Evolutionary conservation across 1,139 yeast species (phyloP), one percentile per base, ranked within the genome.

Genomic region (Lodderomyces beijingensis): DNA sequence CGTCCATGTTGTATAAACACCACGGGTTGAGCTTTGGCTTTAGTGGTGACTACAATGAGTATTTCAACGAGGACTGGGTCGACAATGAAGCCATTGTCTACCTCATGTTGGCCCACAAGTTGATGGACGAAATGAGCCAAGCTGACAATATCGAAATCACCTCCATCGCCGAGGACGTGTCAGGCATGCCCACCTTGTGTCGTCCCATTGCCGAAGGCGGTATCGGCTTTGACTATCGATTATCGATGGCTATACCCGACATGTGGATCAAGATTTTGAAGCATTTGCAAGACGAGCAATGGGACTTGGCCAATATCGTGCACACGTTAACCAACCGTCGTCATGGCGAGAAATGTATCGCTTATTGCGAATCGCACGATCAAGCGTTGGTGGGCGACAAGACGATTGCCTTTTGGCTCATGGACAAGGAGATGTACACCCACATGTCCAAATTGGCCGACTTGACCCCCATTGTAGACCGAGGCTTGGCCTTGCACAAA

Each of bases 401-500:
- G 58, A 87, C 96, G 1, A 62, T 91, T 42, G 97, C 97, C 0
- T 91, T 91, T 53, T 91, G 98, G 98, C 70, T 91, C 39, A 91
- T 91, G 97, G 98, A 91, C 60, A 88, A 91, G 43, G 95, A 89
- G 46, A 88, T 91, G 98, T 91, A 91, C 59, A 89, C 97, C 27
- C 79, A 89, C 59, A 91, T 91, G 98, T 82, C 95, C 11, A 68
- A 67, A 1, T 53, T 89, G 33, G 65, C 87, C 1, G 85, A 79
- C 32, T 64, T 81, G 34, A 82, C 95, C 1, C 82, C 84, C 2
- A 74, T 82, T 10, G 71, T 91, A 43, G 95, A 88, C 49, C 75
- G 98, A 41, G 98, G 97, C 19, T 60, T 91, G 30, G 77, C 96
- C 8, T 66, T 91, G 41, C 98, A 91, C 62, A 91, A 91, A 57